A percentile compares a stretch with the other conserved stretches of the same genome.
phyloP scores from a whole-genome alignment of 371 early-diverging fungal species.

The Cokeromyces recurvatus region DNA sequence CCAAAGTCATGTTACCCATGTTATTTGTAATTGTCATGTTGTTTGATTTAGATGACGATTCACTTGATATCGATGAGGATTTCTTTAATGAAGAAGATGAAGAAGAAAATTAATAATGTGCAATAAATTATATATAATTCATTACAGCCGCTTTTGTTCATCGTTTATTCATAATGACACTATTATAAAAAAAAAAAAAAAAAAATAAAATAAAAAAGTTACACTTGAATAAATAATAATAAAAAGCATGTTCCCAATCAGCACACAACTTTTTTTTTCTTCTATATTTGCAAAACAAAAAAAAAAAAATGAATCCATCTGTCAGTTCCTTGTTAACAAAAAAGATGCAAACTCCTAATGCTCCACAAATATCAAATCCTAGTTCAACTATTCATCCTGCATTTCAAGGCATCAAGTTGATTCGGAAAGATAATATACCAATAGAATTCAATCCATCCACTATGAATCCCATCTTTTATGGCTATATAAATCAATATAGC shows the following conservation, averaged over 20 bases:
- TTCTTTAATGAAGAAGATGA: too few species aligned
- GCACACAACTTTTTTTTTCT: too few species aligned
- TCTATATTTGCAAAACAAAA: too few species aligned
- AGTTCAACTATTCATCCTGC: slow-evolving; percentile 7
- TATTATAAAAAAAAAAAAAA: not conserved
- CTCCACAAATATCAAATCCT: too few species aligned
- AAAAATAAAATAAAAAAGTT: not conserved
- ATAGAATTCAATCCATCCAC: slow-evolving; percentile 22
- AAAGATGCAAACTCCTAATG: too few species aligned
- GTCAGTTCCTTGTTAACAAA: too few species aligned
- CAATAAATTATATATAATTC: too few species aligned
- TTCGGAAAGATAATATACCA: too few species aligned
- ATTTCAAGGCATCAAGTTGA: not conserved
- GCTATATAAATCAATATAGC: slow-evolving; percentile 10
- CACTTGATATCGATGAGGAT: slow-evolving; percentile 37
- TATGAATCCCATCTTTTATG: slow-evolving; percentile 25
- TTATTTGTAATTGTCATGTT: slow-evolving; percentile 33
- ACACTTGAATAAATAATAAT: too few species aligned
- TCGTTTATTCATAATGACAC: not conserved
- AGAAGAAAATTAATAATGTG: too few species aligned
- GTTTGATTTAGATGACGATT: slow-evolving; percentile 42
- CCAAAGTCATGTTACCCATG: slow-evolving; percentile 32
- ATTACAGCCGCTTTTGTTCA: not conserved
- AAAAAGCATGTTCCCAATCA: too few species aligned
- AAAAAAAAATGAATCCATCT: too few species aligned